Base-by-base conservation (phyloP, 139 green algal species). In the Yamagishiella unicocca region DNA sequence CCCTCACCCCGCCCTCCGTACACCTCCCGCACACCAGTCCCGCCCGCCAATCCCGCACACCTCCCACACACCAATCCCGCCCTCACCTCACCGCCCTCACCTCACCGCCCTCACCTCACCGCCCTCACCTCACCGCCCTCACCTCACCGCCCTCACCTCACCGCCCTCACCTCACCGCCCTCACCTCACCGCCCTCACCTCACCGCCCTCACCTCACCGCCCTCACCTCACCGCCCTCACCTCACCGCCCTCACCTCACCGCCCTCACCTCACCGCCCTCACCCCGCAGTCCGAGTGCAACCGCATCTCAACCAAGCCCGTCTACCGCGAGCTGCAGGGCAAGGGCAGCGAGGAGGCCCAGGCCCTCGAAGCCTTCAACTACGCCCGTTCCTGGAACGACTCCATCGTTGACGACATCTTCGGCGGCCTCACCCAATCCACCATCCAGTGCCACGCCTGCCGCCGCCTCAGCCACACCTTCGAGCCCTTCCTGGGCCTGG, bases 361-460 rank as follows among this genome's bases (percentile, higher is more conserved):
- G 87, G 95, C 95, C 4, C 88, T 82, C 2, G 93, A 94, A 86
- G 94, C 92, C 0, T 91, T 73, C 85, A 40, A 82, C 37, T 96
- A 96, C 88, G 92, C 93, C 7, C 90, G 89, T 43, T 70, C 79
- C 29, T 95, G 95, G 90, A 87, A 93, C 87, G 90, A 94, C 88
- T 94, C 90, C n/a, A 38, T 93, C 27, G 93, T 98, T 14, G 94
- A 97, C 42, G 93, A 96, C 62, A 90, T 96, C 42, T 97, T 98
- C 83, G 93, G 94, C 24, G 95, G 95, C n/a, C 89, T 95, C 77
- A 85, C 97, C 90, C 94, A 97, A 88, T 96, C 91, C 88, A 97
- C 93, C 2, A 81, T 98, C 21, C 80, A 92, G 78, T 98, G 95
- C 88, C 83, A 87, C 58, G 75, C 35, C 22, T 98, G 95, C 84